Conservation (phyloP, 179 eudicot genomes). For the Sideroxylon spinosum region DNA sequence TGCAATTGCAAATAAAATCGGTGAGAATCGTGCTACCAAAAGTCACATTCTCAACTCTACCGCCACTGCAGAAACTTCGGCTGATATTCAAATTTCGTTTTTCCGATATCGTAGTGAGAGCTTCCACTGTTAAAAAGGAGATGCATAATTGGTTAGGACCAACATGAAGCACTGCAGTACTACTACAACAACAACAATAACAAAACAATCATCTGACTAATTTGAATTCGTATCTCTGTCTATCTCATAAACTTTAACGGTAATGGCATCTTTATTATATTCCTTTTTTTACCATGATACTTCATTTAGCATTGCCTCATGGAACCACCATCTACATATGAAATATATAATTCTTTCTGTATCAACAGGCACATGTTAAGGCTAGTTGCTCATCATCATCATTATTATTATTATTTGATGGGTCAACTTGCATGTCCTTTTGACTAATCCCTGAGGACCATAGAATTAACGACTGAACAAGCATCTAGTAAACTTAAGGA, state of each 20-base stretch:
- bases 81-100: slow-evolving; percentile 30
- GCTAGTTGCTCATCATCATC: not conserved
- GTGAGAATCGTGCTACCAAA: slow-evolving; percentile 7
- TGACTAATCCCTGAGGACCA: too few relatives aligned
- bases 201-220: not conserved
- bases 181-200: not conserved
- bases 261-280: not conserved
- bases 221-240: not conserved
- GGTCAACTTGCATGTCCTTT: too few relatives aligned
- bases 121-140: slow-evolving; percentile 27
- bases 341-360: not conserved
- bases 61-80: slow-evolving; percentile 30
- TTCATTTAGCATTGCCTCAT: not conserved
- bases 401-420: too few relatives aligned
- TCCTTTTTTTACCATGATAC: not conserved
- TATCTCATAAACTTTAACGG: not conserved
- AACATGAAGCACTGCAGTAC: not conserved
- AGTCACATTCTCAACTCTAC: slow-evolving; percentile 9
- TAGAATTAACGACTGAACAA: too few relatives aligned
- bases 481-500: too few relatives aligned
- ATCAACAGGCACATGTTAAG: not conserved
- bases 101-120: slow-evolving; percentile 28
- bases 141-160: not conserved
- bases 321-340: too few relatives aligned
- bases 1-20: slow-evolving; percentile 40